phyloP scores from a whole-genome alignment of 2,329 filamentous ascomycete species.

The Tetracladium maxilliforme region DNA sequence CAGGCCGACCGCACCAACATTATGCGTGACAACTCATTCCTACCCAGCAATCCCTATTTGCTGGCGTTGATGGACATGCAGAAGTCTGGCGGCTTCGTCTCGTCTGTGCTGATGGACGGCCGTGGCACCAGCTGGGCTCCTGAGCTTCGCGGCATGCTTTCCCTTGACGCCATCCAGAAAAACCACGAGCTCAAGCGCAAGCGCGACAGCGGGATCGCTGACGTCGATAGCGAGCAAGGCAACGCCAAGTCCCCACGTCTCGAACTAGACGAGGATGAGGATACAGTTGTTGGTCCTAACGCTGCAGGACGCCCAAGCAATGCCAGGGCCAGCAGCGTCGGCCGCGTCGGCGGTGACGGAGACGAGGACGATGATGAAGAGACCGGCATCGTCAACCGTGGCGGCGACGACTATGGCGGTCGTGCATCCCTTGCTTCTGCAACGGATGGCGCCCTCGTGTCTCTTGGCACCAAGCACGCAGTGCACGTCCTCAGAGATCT shows the following conservation, averaged over 20 bases:
- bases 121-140: constrained; percentile 75
- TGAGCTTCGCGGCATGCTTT: constrained; percentile 84
- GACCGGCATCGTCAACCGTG: too few relatives aligned
- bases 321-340: constrained; percentile 28
- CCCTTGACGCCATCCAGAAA: constrained; percentile 63
- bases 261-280: constrained; percentile 48
- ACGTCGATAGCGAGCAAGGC: constrained; percentile 45
- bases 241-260: constrained; percentile 55
- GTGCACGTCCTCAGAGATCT: constrained; percentile 86
- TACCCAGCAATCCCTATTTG: constrained; percentile 76
- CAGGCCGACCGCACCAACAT: constrained; percentile 80
- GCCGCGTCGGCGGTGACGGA: constrained; percentile 20
- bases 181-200: constrained; percentile 83
- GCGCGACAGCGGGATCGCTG: constrained; percentile 74
- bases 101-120: constrained; percentile 70
- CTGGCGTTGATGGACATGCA: constrained; percentile 86
- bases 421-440: constrained; percentile 65
- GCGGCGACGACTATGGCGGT: constrained; percentile 3
- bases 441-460: constrained; percentile 73
- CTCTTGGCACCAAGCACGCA: constrained; percentile 83
- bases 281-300: constrained; percentile 23
- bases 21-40: constrained; percentile 64
- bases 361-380: constrained; percentile 58
- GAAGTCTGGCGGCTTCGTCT: constrained; percentile 79
- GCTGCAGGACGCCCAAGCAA: constrained; percentile 23